phyloP scores from a whole-genome alignment of 225 moss, liverwort and hornwort genomes.

The Straminergon stramineum region DNA sequence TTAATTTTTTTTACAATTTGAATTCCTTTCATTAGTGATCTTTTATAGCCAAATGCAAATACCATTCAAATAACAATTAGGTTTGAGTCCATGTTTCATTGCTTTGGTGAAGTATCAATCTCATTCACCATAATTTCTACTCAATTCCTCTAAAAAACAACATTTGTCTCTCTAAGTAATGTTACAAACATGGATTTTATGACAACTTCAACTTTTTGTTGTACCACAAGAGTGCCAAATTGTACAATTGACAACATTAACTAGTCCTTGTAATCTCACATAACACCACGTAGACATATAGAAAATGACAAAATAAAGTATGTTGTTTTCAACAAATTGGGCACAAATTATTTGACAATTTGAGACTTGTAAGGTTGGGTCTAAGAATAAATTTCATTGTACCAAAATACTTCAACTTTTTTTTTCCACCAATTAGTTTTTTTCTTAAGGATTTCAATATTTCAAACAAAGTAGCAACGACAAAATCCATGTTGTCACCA shows the following conservation, averaged over 20 bases:
- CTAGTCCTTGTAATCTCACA: fast-evolving
- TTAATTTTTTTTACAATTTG: background rate
- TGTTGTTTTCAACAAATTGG: background rate
- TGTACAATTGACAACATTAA: background rate
- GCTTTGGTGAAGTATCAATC: background rate
- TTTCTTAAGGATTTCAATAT: background rate
- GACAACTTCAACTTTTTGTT: background rate
- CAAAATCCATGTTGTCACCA: background rate
- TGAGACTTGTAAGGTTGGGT: background rate
- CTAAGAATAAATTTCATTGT: background rate
- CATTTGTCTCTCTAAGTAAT: background rate
- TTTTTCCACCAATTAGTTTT: background rate
- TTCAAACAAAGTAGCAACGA: background rate
- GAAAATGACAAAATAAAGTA: background rate
- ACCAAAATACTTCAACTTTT: background rate
- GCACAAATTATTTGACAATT: background rate
- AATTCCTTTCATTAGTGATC: background rate
- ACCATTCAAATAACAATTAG: background rate
- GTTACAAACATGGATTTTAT: background rate
- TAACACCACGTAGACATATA: fast-evolving
- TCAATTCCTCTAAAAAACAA: background rate
- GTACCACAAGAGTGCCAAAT: background rate
- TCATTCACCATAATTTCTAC: background rate
- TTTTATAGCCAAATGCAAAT: background rate
- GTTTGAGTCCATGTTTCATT: background rate